phyloP scores from a whole-genome alignment of 768 basidiomycete genomes.

The Tephrocybe sp. region DNA sequence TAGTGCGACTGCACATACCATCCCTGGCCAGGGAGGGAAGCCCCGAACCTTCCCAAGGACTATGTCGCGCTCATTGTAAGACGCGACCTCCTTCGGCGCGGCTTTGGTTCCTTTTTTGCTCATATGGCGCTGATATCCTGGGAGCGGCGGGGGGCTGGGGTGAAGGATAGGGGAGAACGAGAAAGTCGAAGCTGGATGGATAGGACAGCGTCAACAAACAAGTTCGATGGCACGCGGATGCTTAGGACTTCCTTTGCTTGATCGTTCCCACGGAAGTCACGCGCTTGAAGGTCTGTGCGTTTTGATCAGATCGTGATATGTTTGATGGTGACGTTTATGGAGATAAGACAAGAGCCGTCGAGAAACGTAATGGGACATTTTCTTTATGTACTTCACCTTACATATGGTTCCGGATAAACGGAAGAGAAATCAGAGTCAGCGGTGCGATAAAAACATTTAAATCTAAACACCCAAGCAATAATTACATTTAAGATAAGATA shows the following conservation, averaged over 20 bases:
- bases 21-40: constrained; percentile 93
- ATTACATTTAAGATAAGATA: neutral
- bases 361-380: no score
- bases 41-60: constrained; percentile 94
- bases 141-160: no score
- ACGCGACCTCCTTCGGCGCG: constrained; percentile 37
- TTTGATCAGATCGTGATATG: neutral
- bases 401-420: no score
- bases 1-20: constrained; percentile 51
- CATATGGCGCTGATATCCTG: constrained; percentile 28
- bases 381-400: no score
- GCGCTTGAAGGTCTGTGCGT: neutral
- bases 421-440: no score
- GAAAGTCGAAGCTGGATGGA: neutral
- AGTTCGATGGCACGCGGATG: neutral
- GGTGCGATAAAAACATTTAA: no score
- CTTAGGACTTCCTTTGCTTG: neutral
- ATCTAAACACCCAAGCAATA: no score
- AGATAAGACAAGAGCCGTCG: no score
- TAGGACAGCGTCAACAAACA: neutral
- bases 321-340: no score
- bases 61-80: constrained; percentile 75
- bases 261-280: neutral
- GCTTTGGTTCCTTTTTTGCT: constrained; percentile 54
- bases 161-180: neutral